These are phyloP conservation scores for Aureobasidium zeae DNA, from an alignment of 2,329 filamentous ascomycete species.

Conservation along the genomic window DNA sequence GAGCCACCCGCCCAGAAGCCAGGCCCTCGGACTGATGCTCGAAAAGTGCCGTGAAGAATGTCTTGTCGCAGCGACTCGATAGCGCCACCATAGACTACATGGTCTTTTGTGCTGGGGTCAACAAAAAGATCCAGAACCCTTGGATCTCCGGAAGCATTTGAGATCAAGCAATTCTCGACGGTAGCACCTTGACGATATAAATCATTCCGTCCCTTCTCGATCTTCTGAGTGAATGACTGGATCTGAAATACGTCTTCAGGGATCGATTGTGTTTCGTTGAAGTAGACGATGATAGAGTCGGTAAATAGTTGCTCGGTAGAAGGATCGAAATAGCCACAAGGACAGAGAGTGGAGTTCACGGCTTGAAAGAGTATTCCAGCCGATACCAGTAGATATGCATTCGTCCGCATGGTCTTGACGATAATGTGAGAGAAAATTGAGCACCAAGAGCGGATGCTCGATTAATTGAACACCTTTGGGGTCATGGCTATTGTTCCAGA, in stretches of 20 bases:
- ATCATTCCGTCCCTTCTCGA: conserved; percentile 41
- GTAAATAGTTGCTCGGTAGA: conserved; percentile 35
- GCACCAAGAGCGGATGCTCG: too few relatives aligned
- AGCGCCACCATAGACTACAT: conserved; percentile 37
- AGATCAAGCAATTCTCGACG: conserved; percentile 32
- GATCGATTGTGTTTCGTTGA: conserved; percentile 38
- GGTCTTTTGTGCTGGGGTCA: conserved; percentile 21
- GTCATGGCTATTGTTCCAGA: too few relatives aligned
- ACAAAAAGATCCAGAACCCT: conserved; percentile 1
- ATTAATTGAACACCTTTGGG: too few relatives aligned
- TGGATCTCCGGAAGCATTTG: conserved; percentile 18
- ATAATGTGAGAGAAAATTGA: too few relatives aligned
- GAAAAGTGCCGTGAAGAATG: conserved; percentile 41
- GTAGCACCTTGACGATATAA: conserved; percentile 37
- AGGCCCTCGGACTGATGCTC: conserved; percentile 30
- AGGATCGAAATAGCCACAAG: conserved; percentile 39
- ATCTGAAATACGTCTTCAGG: conserved; percentile 29
- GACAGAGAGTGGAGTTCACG: conserved; percentile 24
- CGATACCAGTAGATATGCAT: not conserved
- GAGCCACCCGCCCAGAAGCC: conserved; percentile 27
- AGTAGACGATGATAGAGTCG: conserved; percentile 42
- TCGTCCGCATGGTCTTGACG: conserved; percentile 1
- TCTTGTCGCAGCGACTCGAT: conserved; percentile 37
- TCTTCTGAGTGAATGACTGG: conserved; percentile 35
- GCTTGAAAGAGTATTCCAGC: not conserved